Base-by-base conservation (phyloP, 768 basidiomycete genomes). In the Amanita brunnescens region DNA sequence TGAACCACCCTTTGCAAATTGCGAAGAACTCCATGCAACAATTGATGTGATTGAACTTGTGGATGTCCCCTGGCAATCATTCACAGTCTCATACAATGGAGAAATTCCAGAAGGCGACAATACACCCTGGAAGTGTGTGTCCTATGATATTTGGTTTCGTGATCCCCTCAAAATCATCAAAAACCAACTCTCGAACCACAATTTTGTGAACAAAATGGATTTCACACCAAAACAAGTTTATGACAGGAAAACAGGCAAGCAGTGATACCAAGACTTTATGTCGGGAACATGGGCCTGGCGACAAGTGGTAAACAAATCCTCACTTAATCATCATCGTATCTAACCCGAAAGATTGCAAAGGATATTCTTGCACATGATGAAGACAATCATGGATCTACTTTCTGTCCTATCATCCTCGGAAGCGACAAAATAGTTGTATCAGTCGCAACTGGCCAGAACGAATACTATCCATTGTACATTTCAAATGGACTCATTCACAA, bases 231-330 rank as follows among this genome's bases (percentile, higher is more conserved):
- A 64, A 70, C 8, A 70, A 74, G 49, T 60, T 57, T 42, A 57
- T 13, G 24, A 34, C n/a, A 5, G 24, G 4, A n/a, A 29, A 6
- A 49, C 34, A 14, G 64, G 61, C 0, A 57, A 62, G 16, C 54
- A 64, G 0, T 60, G 57, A 2, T 71, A 58, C 47, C 39, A 34
- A 2, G 59, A 74, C 57, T 56, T 76, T 14, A 73, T 74, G 69
- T 72, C 70, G 0, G 73, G 68, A 2, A 59, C 70, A 29, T 75
- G 63, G 58, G 68, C 67, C 2, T 75, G 69, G 70, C 47, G 58
- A 5, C 71, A 77, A 43, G 66, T 64, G 3, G 71, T 73, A 59
- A 5, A 62, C 64, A 14, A 29, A 4, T n/a, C n/a, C n/a, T n/a
- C n/a, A n/a, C 9, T 49, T 42, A 39, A 21, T 38, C 33, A 38